Evolutionary conservation across 192 early-diverging fungal species (phyloP), one percentile per base, ranked within the genome.

Genomic region (Paraglomus occultum): DNA sequence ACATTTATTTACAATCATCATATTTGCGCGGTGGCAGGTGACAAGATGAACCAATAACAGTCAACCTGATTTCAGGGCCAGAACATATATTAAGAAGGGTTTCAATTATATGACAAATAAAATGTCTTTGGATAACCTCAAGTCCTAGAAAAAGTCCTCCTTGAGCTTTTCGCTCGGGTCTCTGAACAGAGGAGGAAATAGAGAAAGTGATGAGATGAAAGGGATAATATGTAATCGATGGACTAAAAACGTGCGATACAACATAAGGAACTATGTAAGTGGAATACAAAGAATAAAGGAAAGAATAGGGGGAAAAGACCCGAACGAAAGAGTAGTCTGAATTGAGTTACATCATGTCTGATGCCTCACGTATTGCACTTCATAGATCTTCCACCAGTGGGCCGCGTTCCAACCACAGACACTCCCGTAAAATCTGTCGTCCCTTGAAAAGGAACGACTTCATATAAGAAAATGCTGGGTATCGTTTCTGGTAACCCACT

Each of bases 311-410:
- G 31, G 31, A 31, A 31, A 31, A 3, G 39, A 55, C 67, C 67
- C 67, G 67, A 69, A 69, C 67, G 51, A 53, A 72, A 72, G 73
- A 75, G 68, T 75, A 75, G 73, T 75, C 73, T 75, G 73, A 75
- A 75, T 75, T 61, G 73, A 75, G 73, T 70, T 75, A 60, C 53
- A 68, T 64, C 62, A 55, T 42, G 10, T 63, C 20, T 70, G 23
- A 63, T 64, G 69, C 40, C 73, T 75, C 51, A 61, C 38, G 73
- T 75, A 75, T 75, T 65, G 73, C 68, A 75, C 73, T 75, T 49
- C 73, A 75, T 71, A 75, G 69, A 31, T 31, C 69, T 75, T 39
- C 69, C 73, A 66, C 73, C 53, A 46, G 51, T 52, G 62, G 64
- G 66, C 60, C 68, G 6, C 49, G 57, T 75, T 59, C 12, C 20